Conservation (phyloP, 305 asterid species). For the Fraxinus angustifolia region DNA sequence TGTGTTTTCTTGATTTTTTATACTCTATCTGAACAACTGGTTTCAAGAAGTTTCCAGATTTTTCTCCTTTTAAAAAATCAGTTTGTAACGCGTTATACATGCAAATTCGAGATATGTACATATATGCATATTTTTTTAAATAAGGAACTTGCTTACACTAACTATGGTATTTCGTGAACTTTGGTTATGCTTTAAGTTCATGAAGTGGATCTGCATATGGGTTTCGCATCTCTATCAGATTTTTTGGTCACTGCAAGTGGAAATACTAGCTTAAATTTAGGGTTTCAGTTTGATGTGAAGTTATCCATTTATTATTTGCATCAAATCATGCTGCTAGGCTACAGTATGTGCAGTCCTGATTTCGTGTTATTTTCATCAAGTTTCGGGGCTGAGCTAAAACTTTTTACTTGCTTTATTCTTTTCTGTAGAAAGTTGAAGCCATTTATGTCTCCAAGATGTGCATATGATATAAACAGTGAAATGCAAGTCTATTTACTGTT, state of each 20-base stretch:
- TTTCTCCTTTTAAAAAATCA: neutral
- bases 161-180: neutral
- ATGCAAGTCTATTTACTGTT: constrained; percentile 30
- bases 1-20: neutral
- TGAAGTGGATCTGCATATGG: constrained; percentile 11
- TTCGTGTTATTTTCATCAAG: constrained; percentile 20
- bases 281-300: constrained; percentile 30
- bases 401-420: constrained; percentile 7
- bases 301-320: constrained; percentile 9
- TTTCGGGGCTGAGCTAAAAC: constrained; percentile 7
- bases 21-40: neutral
- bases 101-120: constrained; percentile 13
- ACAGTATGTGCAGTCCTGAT: constrained; percentile 20
- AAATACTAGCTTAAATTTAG: constrained; percentile 9
- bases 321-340: neutral
- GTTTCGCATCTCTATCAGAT: constrained; percentile 6
- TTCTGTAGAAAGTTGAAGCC: constrained; percentile 9
- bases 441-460: neutral
- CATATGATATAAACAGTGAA: constrained; percentile 32
- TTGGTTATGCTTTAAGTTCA: neutral
- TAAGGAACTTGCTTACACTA: neutral
- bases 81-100: constrained; percentile 21
- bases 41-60: neutral
- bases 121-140: neutral
- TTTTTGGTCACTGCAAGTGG: constrained; percentile 3